Evolutionary conservation across 108 stramenopile species (phyloP).

Genomic region (Nitzschia inconspicua): DNA sequence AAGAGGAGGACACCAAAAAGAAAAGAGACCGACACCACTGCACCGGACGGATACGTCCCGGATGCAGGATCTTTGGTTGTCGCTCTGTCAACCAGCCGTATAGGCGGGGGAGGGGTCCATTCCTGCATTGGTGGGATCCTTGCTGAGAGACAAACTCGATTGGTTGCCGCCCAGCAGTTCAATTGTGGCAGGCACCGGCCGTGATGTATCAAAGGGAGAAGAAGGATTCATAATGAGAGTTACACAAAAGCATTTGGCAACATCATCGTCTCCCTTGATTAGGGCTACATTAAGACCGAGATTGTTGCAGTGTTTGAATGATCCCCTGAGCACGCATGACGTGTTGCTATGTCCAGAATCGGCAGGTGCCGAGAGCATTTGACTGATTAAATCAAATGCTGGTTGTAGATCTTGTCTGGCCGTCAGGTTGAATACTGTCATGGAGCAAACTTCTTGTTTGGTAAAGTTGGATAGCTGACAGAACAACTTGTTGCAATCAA

Average conservation of each 20-base stretch:
- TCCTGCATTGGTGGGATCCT: neutral
- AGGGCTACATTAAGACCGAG: constrained; percentile 70
- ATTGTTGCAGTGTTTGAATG: constrained; percentile 56
- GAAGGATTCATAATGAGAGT: constrained; percentile 73
- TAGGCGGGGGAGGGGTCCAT: constrained; percentile 13
- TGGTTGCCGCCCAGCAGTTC: constrained; percentile 9
- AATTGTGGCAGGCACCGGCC: constrained; percentile 59
- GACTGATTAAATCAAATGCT: constrained; percentile 85
- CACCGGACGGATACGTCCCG: constrained; percentile 12
- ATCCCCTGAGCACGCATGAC: constrained; percentile 43
- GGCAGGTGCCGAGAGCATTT: constrained; percentile 69
- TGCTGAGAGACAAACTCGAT: neutral
- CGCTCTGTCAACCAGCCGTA: constrained; percentile 18
- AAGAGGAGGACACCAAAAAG: no score
- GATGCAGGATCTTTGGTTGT: neutral
- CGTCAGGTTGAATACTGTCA: constrained; percentile 88
- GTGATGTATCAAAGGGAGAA: constrained; percentile 45
- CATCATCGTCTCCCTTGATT: constrained; percentile 67
- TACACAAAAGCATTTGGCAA: constrained; percentile 81
- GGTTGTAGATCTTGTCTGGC: constrained; percentile 69
- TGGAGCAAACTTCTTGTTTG: constrained; percentile 75
- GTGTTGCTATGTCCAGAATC: constrained; percentile 32
- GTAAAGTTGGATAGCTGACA: constrained; percentile 61
- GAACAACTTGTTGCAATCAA: constrained; percentile 86
- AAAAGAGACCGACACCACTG: neutral